phyloP scores from a whole-genome alignment of 257 asterid genomes.

The Gardenia jasminoides region DNA sequence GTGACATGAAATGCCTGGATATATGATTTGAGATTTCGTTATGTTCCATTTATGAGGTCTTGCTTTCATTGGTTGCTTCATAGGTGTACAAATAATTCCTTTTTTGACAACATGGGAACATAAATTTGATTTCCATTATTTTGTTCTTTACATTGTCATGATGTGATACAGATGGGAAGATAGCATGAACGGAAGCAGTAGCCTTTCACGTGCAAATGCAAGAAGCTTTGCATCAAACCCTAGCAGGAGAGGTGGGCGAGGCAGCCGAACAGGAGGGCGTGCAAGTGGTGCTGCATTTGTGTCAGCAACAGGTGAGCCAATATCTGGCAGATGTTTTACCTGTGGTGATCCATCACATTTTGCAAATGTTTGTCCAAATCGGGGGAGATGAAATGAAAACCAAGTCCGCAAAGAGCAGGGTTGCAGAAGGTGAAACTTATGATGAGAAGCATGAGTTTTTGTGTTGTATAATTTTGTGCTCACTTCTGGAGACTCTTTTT shows the following conservation, averaged over 20 bases:
- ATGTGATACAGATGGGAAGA: slow-evolving; percentile 83
- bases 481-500: background rate
- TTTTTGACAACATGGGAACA: background rate
- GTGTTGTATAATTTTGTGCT: background rate
- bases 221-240: slow-evolving; percentile 41
- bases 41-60: too few relatives aligned
- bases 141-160: background rate
- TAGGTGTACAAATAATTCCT: background rate
- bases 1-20: background rate
- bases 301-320: slow-evolving; percentile 90
- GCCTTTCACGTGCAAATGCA: slow-evolving; percentile 35
- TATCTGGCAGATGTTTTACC: slow-evolving; percentile 75
- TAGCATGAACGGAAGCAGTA: slow-evolving; percentile 41
- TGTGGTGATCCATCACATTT: slow-evolving; percentile 97
- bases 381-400: slow-evolving; percentile 45
- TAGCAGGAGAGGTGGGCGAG: slow-evolving; percentile 61
- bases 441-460: too few relatives aligned
- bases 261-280: slow-evolving; percentile 40
- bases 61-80: too few relatives aligned
- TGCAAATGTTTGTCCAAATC: slow-evolving; percentile 77
- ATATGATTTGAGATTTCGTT: background rate
- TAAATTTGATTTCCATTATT: background rate
- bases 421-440: background rate
- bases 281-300: slow-evolving; percentile 49
- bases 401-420: background rate